These are phyloP conservation scores for Thalassiosira ordinaria DNA, from an alignment of 352 stramenopile species.

Conservation along the genomic window DNA sequence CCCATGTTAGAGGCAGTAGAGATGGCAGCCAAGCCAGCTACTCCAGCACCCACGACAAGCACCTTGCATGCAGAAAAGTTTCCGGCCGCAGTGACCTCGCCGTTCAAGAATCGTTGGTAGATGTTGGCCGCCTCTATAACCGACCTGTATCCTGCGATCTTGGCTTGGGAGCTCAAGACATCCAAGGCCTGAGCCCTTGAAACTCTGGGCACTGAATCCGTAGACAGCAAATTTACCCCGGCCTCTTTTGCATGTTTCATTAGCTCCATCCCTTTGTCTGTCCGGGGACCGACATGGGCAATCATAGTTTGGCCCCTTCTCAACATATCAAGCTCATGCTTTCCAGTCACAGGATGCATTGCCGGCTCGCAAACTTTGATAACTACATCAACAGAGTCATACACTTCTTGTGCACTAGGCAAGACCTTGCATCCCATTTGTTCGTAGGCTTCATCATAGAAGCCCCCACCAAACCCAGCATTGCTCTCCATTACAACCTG, in stretches of 20 bases:
- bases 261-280: slow-evolving; percentile 56
- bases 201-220: slow-evolving; percentile 89
- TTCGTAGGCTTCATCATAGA: slow-evolving; percentile 54
- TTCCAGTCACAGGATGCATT: slow-evolving; percentile 41
- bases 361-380: slow-evolving; percentile 63
- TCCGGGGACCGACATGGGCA: slow-evolving; percentile 60
- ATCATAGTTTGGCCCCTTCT: slow-evolving; percentile 37
- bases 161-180: slow-evolving; percentile 89
- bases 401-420: slow-evolving; percentile 53
- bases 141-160: slow-evolving; percentile 90
- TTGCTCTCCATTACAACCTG: slow-evolving; percentile 55
- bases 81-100: slow-evolving; percentile 83
- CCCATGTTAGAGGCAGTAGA: slow-evolving; percentile 91
- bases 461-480: slow-evolving; percentile 51
- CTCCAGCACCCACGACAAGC: slow-evolving; percentile 91
- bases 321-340: slow-evolving; percentile 68
- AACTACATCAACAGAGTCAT: slow-evolving; percentile 57
- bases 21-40: slow-evolving; percentile 91
- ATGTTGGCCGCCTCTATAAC: slow-evolving; percentile 90
- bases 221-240: slow-evolving; percentile 45
- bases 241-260: slow-evolving; percentile 46
- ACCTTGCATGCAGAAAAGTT: slow-evolving; percentile 91
- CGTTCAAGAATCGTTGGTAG: slow-evolving; percentile 84
- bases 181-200: slow-evolving; percentile 89
- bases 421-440: slow-evolving; percentile 54